These are phyloP conservation scores for Sporothrix variecibatus DNA, from an alignment of 2,329 filamentous ascomycete genomes.

Conservation along the genomic window DNA sequence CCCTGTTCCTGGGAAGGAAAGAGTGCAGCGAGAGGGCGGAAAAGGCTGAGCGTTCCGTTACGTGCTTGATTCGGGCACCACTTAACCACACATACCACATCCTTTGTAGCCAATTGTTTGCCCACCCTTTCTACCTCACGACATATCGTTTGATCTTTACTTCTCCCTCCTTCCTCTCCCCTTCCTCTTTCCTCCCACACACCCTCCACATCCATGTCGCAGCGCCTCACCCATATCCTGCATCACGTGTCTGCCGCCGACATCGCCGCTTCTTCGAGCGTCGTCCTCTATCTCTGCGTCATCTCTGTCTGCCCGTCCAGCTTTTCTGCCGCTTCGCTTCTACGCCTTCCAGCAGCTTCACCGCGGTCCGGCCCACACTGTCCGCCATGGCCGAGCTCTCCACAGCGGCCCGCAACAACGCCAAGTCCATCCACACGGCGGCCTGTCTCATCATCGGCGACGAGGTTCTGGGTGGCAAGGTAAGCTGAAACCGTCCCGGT, in stretches of 20 bases:
- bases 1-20: constrained; percentile 1
- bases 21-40: not conserved
- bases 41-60: not conserved
- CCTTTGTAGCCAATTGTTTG: not conserved
- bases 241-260: constrained; percentile 27
- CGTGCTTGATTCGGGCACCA: not conserved
- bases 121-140: not conserved
- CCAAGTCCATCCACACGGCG: constrained; percentile 75
- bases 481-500: constrained; percentile 41
- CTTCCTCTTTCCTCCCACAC: not conserved
- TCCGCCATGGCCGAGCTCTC: constrained; percentile 28
- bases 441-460: constrained; percentile 96
- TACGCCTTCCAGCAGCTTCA: not conserved
- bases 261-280: constrained; percentile 18
- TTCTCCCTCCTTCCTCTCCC: not conserved
- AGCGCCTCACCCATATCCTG: constrained; percentile 27
- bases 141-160: not conserved
- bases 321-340: not conserved
- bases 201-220: constrained; percentile 26
- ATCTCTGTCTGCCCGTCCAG: not conserved
- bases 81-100: not conserved
- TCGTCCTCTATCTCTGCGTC: not conserved
- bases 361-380: not conserved
- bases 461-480: constrained; percentile 93
- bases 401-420: constrained; percentile 24